phyloP scores from a whole-genome alignment of 129 eudicot genomes.

The Tanacetum coccineum region DNA sequence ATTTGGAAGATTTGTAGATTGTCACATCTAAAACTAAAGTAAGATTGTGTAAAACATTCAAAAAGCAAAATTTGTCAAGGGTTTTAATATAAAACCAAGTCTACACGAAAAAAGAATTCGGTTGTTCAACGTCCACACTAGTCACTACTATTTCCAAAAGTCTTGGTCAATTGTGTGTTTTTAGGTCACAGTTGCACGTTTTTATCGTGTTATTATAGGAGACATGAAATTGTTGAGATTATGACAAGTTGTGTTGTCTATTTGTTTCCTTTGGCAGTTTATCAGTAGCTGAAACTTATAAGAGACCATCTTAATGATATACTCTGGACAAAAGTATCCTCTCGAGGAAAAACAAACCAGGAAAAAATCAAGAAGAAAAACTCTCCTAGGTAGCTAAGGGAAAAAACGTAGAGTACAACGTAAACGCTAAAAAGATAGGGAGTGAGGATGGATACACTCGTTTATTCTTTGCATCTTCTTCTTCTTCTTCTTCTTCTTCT shows the following conservation, averaged over 20 bases:
- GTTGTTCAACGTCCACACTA: not conserved
- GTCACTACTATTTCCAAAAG: not conserved
- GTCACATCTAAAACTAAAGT: not conserved
- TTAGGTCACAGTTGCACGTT: not conserved
- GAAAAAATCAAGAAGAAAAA: constrained; percentile 26
- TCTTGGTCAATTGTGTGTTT: not conserved
- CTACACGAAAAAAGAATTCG: not conserved
- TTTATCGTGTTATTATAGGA: not conserved
- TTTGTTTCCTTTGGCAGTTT: too few species aligned
- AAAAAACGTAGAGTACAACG: not conserved
- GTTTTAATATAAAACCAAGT: not conserved
- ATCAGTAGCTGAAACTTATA: not conserved
- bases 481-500: not conserved
- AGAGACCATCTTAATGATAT: constrained; percentile 22
- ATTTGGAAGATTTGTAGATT: not conserved
- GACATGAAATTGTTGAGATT: not conserved
- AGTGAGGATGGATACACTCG: not conserved
- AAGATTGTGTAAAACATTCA: not conserved
- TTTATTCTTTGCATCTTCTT: constrained; percentile 7
- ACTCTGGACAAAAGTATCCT: constrained; percentile 20
- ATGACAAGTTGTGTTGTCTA: not conserved
- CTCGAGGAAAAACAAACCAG: constrained; percentile 20
- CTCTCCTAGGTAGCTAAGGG: constrained; percentile 11
- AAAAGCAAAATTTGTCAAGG: not conserved
- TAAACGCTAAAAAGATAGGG: constrained; percentile 2